Base-by-base conservation (phyloP, 2,329 filamentous ascomycete genomes). In the Pseudopyricularia javanii region DNA sequence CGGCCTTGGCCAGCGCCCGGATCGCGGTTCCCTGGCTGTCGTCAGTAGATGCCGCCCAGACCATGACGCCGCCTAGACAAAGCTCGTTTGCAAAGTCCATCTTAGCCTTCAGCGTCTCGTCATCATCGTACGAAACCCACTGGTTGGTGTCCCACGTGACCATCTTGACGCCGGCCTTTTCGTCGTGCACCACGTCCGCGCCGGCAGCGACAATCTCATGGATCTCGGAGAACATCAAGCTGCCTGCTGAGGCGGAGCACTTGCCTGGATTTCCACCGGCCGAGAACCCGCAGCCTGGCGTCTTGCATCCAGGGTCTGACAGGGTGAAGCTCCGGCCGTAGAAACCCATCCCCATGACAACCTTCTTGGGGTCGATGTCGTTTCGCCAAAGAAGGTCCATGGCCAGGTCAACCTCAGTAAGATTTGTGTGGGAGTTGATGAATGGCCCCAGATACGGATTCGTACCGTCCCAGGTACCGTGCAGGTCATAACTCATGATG, bases 321-420 rank as follows among this genome's bases (percentile, higher is more conserved):
- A 61, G 56, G 8, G 54, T 55, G 15, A 60, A 62, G 17, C 54
- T 30, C 5, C 62, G 56, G 0, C 71, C 71, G 54, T 75, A 74
- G 54, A 71, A 74, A 1, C 63, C 69, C 4, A 70, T 17, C 1
- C 74, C 74, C n/a, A 77, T 53, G 8, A 61, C 62, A 6, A 79
- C 57, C 52, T 74, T 71, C 0, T 51, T 30, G 0, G 75, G 64
- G 0, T 61, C 56, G 1, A 79, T 60, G 20, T 67, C 58, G 32
- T 65, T 68, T 3, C 71, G 63, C 72, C 74, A 77, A 4, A 78
- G 59, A 0, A 77, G 66, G 3, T 74, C 66, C 0, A 74, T 49
- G 0, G 64, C 64, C 0, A 56, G 28, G 5, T 70, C 61, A 14
- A 75, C 74, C 58, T 76, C 72, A 2, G 71, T 73, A 0, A 76